phyloP scores from a whole-genome alignment of 2,329 filamentous ascomycete species.

The Teratosphaeria pseudoeucalypti region DNA sequence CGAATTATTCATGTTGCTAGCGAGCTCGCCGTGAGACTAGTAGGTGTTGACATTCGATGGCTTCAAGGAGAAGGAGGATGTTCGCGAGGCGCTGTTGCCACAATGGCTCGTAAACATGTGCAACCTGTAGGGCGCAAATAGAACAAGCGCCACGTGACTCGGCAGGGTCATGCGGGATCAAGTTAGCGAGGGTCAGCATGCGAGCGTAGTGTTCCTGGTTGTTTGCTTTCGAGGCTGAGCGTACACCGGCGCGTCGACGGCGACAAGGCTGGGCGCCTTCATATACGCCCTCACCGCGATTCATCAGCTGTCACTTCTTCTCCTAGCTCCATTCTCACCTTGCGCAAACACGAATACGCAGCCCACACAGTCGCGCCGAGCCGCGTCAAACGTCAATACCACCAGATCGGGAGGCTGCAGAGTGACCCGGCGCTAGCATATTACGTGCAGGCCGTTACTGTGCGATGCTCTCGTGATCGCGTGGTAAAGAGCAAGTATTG shows the following conservation, averaged over 20 bases:
- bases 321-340: background rate
- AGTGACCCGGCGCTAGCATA: background rate
- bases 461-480: background rate
- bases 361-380: background rate
- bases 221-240: background rate
- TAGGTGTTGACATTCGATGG: too few relatives aligned
- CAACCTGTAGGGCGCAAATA: background rate
- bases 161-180: background rate
- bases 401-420: background rate
- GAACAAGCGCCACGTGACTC: background rate
- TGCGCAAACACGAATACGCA: background rate
- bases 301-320: background rate
- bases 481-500: background rate
- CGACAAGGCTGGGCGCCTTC: background rate
- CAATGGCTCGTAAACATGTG: background rate
- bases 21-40: too few relatives aligned
- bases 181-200: background rate
- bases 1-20: too few relatives aligned
- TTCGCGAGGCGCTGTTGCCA: background rate
- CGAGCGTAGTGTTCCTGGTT: background rate
- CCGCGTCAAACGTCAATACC: background rate
- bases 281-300: background rate
- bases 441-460: background rate
- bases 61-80: too few relatives aligned
- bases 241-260: background rate